phyloP scores from a whole-genome alignment of 352 stramenopile genomes.

The Globisporangium alternatum region DNA sequence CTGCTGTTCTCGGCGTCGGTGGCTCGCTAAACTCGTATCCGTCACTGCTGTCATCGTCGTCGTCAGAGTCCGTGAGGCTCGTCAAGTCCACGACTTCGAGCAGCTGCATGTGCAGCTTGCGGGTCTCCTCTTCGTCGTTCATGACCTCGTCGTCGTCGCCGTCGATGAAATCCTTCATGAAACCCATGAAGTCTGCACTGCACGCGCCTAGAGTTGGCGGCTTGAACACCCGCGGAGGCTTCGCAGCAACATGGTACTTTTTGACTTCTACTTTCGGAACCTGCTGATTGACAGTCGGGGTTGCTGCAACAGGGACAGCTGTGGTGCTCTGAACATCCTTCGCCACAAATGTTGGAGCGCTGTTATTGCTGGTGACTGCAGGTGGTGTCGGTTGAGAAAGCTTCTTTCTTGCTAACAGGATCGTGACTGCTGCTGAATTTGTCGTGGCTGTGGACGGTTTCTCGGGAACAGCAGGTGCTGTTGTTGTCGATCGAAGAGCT shows the following conservation, averaged over 20 bases:
- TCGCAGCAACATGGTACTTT: background rate
- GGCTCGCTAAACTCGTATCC: slow-evolving; percentile 19
- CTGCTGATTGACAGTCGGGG: background rate
- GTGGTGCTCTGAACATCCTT: background rate
- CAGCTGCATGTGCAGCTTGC: slow-evolving; percentile 33
- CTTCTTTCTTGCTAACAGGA: slow-evolving; percentile 32
- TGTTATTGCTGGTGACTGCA: background rate
- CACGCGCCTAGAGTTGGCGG: slow-evolving; percentile 29
- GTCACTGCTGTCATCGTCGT: slow-evolving; percentile 35
- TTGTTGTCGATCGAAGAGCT: background rate
- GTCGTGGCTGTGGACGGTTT: background rate
- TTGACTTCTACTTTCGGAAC: slow-evolving; percentile 17
- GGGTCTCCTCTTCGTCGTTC: slow-evolving; percentile 37
- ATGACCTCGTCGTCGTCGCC: slow-evolving; percentile 31
- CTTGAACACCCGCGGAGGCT: slow-evolving; percentile 10
- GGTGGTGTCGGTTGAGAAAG: background rate
- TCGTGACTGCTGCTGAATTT: background rate
- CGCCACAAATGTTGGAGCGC: background rate
- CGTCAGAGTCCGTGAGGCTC: slow-evolving; percentile 49
- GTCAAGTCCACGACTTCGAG: slow-evolving; percentile 64
- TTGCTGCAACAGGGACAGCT: background rate
- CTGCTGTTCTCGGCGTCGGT: background rate
- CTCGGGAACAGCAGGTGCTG: background rate
- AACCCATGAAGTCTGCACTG: slow-evolving; percentile 39
- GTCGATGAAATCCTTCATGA: slow-evolving; percentile 45